Base-by-base conservation (phyloP, 345 rosid species). In the Salix udensis region DNA sequence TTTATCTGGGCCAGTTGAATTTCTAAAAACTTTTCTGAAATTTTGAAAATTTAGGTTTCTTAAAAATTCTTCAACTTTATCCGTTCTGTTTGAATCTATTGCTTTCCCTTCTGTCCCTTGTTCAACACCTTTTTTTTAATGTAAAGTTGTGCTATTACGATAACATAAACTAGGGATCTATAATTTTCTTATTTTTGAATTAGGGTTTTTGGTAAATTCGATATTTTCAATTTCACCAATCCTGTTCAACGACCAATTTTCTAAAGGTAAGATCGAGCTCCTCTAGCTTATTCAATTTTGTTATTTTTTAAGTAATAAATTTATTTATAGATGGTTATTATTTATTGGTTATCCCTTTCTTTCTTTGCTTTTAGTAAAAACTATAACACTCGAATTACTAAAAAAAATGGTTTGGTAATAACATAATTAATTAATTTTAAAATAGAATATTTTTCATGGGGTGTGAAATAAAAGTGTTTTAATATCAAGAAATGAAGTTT, bases 1-100 rank as follows among this genome's bases (percentile, higher is more conserved):
- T 68, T 74, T 55, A 44, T 76, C 76, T 78, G 79, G 79, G 74
- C 31, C 44, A 14, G 18, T 11, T 19, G 12, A 53, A 55, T 12
- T 46, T 77, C 44, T 61, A 28, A 12, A n/a, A 58, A 46, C 1
- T 24, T 55, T 16, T 55, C 68, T 58, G 28, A 12, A 60, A 40
- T 39, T 34, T 70, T 42, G 19, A 46, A 70, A 77, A n/a, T 52
- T 40, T 26, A 23, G 5, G 44, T 2, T 14, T 66, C 40, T 36
- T 15, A 8, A 4, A 36, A 66, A 2, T 18, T 36, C 69, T 58
- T 64, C 71, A 37, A 71, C 65, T 46, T 46, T 31, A 18, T 70
- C 36, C 46, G 21, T 31, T 46, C 15, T 34, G 18, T 71, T 71
- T 48, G 26, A 23, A n/a, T 48, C 46, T 21, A 46, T 28, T 67